A percentile compares a stretch with the other conserved stretches of the same genome.
These are phyloP conservation scores for Saccharomycopsis sp. DNA, from an alignment of 805 yeast genomes.

Conservation along the genomic window DNA sequence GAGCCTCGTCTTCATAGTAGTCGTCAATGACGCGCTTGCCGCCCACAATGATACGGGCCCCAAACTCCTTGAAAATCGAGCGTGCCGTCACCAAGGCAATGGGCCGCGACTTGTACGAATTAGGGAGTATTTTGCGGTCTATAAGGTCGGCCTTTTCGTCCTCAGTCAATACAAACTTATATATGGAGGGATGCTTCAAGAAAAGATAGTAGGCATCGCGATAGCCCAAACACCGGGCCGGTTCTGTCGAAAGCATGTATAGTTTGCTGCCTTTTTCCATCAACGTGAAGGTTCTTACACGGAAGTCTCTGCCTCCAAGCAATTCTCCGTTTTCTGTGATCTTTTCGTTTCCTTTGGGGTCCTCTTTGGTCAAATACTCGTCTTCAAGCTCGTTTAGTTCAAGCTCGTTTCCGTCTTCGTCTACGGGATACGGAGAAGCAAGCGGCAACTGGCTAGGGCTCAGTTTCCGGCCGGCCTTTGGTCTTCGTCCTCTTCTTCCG, in stretches of 20 bases:
- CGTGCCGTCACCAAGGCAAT: constrained; percentile 90
- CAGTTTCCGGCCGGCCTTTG: constrained; percentile 26
- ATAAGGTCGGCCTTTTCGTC: constrained; percentile 83
- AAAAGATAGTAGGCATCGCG: constrained; percentile 70
- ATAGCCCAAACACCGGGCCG: constrained; percentile 92
- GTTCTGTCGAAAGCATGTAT: constrained; percentile 92
- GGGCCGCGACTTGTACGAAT: constrained; percentile 83
- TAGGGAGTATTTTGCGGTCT: constrained; percentile 73
- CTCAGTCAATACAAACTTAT: constrained; percentile 66
- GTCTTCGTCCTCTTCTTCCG: constrained; percentile 23
- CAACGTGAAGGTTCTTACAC: constrained; percentile 65
- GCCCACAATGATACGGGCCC: constrained; percentile 72
- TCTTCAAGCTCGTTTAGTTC: constrained; percentile 42
- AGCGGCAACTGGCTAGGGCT: constrained; percentile 27
- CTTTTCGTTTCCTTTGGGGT: constrained; percentile 56
- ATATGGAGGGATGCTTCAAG: constrained; percentile 67
- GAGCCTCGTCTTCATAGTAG: constrained; percentile 61
- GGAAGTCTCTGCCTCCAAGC: constrained; percentile 55
- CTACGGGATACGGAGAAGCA: constrained; percentile 39
- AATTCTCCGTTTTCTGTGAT: constrained; percentile 52
- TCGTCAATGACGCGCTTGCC: constrained; percentile 83
- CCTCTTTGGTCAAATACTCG: constrained; percentile 59
- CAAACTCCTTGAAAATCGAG: constrained; percentile 86
- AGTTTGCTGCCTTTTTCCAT: constrained; percentile 54
- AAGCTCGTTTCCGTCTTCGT: constrained; percentile 55